Percentiles rank a stretch among this genome's conserved stretches.
phyloP scores from a whole-genome alignment of 2,329 filamentous ascomycete genomes.

The Trichophyton verrucosum region DNA sequence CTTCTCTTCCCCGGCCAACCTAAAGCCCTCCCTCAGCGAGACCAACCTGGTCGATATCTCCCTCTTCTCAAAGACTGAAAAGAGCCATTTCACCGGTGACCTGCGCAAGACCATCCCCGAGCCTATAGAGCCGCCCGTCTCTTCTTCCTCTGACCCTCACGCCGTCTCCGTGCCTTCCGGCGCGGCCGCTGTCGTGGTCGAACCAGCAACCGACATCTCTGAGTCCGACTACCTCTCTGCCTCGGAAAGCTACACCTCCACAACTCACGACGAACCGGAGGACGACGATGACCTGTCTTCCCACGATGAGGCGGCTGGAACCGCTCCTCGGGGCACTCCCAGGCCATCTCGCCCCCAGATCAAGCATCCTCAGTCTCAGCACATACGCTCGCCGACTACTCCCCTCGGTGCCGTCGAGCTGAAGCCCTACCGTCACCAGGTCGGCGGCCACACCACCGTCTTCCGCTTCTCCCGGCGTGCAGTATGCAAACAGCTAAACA shows the following conservation, averaged over 20 bases:
- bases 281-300: slow-evolving; percentile 41
- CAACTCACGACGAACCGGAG: slow-evolving; percentile 15
- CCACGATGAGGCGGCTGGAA: slow-evolving; percentile 40
- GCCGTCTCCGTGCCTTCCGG: too few species aligned
- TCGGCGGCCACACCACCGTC: slow-evolving; percentile 89
- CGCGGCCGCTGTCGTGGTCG: slow-evolving; percentile 23
- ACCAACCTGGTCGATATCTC: slow-evolving; percentile 43
- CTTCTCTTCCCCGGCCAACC: background rate
- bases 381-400: slow-evolving; percentile 16
- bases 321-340: slow-evolving; percentile 32
- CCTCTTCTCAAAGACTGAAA: slow-evolving; percentile 48
- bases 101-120: slow-evolving; percentile 28
- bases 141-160: slow-evolving; percentile 9
- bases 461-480: slow-evolving; percentile 92
- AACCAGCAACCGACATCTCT: slow-evolving; percentile 29
- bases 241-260: slow-evolving; percentile 32
- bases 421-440: slow-evolving; percentile 94
- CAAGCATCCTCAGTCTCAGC: background rate
- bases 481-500: slow-evolving; percentile 96
- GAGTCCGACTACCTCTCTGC: slow-evolving; percentile 34
- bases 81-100: slow-evolving; percentile 49
- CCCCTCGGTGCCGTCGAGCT: slow-evolving; percentile 86
- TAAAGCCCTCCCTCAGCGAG: slow-evolving; percentile 16
- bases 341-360: slow-evolving; percentile 20
- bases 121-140: slow-evolving; percentile 20